Base-by-base conservation (phyloP, 2,329 filamentous ascomycete species). In the Ceratocystis alfenasii region DNA sequence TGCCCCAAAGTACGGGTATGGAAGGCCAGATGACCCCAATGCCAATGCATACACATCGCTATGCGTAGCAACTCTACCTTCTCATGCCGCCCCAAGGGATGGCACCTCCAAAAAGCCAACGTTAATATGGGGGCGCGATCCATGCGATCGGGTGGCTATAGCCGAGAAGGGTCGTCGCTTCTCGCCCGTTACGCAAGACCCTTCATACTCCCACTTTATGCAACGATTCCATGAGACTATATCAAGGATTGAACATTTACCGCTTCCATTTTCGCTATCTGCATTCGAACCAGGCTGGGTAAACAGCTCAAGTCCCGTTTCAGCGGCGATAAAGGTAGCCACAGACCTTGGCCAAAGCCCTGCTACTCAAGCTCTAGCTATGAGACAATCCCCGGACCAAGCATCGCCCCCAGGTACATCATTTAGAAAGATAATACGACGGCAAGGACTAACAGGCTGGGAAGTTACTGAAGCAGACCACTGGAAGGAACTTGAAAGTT, bases 91-190 rank as follows among this genome's bases (percentile, higher is more conserved):
- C 28, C 15, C 7, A n/a, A n/a, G 20, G 8, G 17, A 17, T 59
- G 12, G 12, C 12, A 22, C 5, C 10, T 5, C 50, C 5, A 30
- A 20, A 15, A 5, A 4, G 7, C 17, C 8, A 0, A 33, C 5
- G n/a, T 41, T 64, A 10, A 44, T 25, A 20, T 65, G 64, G 64
- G 64, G 55, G 22, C 64, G 64, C 10, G 64, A 65, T 48, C 64
- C 53, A 1, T 65, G 64, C 45, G 55, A 65, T 17, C 55, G 57
- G 10, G 22, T 12, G 15, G 53, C 55, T 4, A 65, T 65, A 25
- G 25, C 22, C 17, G 64, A 65, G 15, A 55, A 45, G n/a, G 10
- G n/a, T 15, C n/a, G 28, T 22, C 64, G 64, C 10, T 65, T 61
- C 36, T 55, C 22, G 6, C 17, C 33, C 6, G 44, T 65, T 17